Percentiles rank a stretch among this genome's conserved stretches.
phyloP scores from a whole-genome alignment of 1,284 basidiomycete genomes.

The Apiotrichum mycotoxinovorans region DNA sequence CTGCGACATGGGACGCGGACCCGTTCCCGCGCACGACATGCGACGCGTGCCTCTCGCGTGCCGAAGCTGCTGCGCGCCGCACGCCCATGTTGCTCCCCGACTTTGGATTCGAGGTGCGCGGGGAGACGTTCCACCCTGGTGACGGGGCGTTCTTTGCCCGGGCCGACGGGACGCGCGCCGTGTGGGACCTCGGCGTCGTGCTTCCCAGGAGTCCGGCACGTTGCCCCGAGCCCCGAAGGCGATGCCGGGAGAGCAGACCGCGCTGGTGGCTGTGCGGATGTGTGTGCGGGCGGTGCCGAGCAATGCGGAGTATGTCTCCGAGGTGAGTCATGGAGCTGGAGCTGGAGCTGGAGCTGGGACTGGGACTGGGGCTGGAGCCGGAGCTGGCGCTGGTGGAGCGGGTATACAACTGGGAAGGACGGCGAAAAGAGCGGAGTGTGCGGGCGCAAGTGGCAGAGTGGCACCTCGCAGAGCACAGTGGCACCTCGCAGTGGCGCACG shows the following conservation, averaged over 20 bases:
- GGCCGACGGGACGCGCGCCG: constrained; percentile 2
- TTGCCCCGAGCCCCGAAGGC: background rate
- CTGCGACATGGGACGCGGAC: background rate
- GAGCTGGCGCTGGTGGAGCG: no score
- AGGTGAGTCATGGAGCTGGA: constrained; percentile 3
- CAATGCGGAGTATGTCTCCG: background rate
- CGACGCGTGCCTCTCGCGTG: constrained; percentile 3
- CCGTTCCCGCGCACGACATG: background rate
- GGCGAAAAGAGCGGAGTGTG: no score
- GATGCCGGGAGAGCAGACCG: background rate
- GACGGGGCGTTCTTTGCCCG: constrained; percentile 26
- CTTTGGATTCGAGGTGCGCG: background rate
- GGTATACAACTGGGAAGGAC: no score
- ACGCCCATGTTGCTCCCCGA: background rate
- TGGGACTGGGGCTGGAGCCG: no score
- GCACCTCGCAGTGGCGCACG: no score
- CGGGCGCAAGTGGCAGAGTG: no score
- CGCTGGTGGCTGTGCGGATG: background rate
- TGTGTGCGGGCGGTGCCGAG: background rate
- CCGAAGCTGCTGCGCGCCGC: background rate
- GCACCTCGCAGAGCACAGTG: no score
- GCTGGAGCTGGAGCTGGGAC: no score
- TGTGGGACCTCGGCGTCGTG: constrained; percentile 22
- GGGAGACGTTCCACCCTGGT: constrained; percentile 13
- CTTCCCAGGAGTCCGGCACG: background rate